Base-by-base conservation (phyloP, 2,329 filamentous ascomycete genomes). In the Diaporthe capsici region DNA sequence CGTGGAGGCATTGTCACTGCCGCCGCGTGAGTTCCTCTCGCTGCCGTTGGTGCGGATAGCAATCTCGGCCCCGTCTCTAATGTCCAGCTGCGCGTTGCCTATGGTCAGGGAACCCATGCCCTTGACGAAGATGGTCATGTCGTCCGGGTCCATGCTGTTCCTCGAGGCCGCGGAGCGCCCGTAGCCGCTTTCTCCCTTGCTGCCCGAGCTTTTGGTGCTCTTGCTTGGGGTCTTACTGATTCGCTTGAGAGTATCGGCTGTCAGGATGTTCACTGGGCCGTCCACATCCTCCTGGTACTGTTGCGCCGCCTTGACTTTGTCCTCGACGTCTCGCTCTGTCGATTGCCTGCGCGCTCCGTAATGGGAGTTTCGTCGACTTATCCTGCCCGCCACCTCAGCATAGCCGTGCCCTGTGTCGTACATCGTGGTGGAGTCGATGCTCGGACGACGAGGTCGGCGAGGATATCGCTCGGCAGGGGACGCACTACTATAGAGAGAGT, bases 111-210 rank as follows among this genome's bases (percentile, higher is more conserved):
- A 85, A n/a, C 90, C 88, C 44, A 85, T 85, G 17, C 89, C 90
- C 34, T 87, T 88, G 63, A 93, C 86, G 78, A 90, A 90, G 81
- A 93, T 92, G 22, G 90, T 92, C 74, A 92, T 85, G 76, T 92
- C 90, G 51, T 92, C 90, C 10, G 47, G 60, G 73, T 90, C 88
- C 71, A 88, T 86, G 75, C 86, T 88, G 22, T 88, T 90, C 47
- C 89, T 85, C 5, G 91, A 93, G 13, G 90, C 87, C 39, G 89
- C 90, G 72, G 90, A 92, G 77, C 89, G 89, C 78, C 87, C 88
- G 82, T 89, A 92, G 74, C 92, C 91, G 82, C 91, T 92, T 75
- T 92, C 91, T 79, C 92, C 91, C 58, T 87, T 90, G 80, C 91
- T 92, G 31, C 82, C 87, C 77, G 87, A 91, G 85, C 88, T 92